Conservation (phyloP, 305 asterid genomes). For the Fraxinus xanthoxyloides region DNA sequence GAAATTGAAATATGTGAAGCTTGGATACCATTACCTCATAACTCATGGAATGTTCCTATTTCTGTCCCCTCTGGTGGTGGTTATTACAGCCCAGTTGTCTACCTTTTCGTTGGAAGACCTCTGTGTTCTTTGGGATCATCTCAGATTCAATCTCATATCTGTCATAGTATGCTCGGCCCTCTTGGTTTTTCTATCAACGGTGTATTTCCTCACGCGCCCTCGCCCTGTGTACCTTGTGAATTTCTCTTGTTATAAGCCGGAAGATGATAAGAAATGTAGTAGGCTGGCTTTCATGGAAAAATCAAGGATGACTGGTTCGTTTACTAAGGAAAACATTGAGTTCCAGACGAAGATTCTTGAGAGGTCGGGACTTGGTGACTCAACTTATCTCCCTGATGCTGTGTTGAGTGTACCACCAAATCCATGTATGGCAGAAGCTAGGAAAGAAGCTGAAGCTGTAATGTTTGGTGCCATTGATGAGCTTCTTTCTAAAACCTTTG, state of each 20-base stretch:
- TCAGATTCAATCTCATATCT: conserved; percentile 38
- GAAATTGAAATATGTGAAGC: conserved; percentile 45
- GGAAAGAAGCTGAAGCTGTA: conserved; percentile 39
- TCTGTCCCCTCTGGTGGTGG: conserved; percentile 32
- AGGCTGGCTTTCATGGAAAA: conserved; percentile 35
- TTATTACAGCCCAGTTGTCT: conserved; percentile 36
- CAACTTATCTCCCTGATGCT: conserved; percentile 44
- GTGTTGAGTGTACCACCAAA: conserved; percentile 35
- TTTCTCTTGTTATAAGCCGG: conserved; percentile 46
- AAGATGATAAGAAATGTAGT: conserved; percentile 31
- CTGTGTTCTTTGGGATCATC: conserved; percentile 38
- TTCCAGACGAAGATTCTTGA: conserved; percentile 43
- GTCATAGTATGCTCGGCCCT: conserved; percentile 33
- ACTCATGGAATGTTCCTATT: conserved; percentile 47
- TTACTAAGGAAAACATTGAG: conserved; percentile 23
- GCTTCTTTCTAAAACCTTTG: no score
- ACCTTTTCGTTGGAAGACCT: conserved; percentile 34
- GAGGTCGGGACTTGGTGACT: conserved; percentile 45
- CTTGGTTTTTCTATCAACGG: conserved; percentile 36
- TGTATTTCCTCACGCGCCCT: conserved; percentile 43
- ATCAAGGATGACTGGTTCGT: conserved; percentile 24
- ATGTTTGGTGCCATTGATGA: conserved; percentile 43
- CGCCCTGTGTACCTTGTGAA: conserved; percentile 39
- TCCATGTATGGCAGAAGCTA: conserved; percentile 46
- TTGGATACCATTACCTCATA: conserved; percentile 42